Base-by-base conservation (phyloP, 2,329 filamentous ascomycete genomes). In the Ascochyta koolunga region DNA sequence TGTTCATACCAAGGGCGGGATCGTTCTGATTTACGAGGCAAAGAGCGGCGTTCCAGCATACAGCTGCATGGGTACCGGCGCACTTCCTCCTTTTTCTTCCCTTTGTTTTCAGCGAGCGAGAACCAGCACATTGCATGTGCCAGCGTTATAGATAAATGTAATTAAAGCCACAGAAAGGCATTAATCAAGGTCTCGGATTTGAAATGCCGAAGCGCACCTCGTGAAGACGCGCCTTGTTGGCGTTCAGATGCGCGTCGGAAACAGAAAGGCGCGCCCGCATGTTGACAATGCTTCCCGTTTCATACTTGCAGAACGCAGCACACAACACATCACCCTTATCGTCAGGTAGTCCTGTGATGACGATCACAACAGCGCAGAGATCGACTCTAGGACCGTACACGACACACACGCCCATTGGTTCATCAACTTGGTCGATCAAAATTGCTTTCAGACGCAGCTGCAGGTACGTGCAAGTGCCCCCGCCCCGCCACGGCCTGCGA, bases 21-120 rank as follows among this genome's bases (percentile, higher is more conserved):
- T 45, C 38, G 54, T 58, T 29, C 29, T 60, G 50, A 44, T 61
- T 37, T 45, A 45, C 43, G 49, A 44, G 21, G 56, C 44, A 49
- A 55, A 54, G 52, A 52, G 58, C 48, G 65, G 57, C 50, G 62
- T 66, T 60, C 64, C 50, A 55, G 61, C 54, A 55, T 51, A 44
- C 37, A 32, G 62, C 47, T 58, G 65, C 60, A 66, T 67, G 42
- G 54, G 24, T 39, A 54, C 41, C 16, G 64, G 65, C 61, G 63
- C 44, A 56, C 27, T 1, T 29, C 10, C 5, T 29, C 4, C 27
- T 27, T 27, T 10, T 27, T 27, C 10, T 18, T 46, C 51, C 32
- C 38, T 45, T 45, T 42, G 57, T 58, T 13, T 8, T 16, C 19
- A 47, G 32, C 24, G 4, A 42, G 38, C 21, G 16, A 29, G 19